Base-by-base conservation (phyloP, 2,329 filamentous ascomycete genomes). In the Diaporthe nobilis region DNA sequence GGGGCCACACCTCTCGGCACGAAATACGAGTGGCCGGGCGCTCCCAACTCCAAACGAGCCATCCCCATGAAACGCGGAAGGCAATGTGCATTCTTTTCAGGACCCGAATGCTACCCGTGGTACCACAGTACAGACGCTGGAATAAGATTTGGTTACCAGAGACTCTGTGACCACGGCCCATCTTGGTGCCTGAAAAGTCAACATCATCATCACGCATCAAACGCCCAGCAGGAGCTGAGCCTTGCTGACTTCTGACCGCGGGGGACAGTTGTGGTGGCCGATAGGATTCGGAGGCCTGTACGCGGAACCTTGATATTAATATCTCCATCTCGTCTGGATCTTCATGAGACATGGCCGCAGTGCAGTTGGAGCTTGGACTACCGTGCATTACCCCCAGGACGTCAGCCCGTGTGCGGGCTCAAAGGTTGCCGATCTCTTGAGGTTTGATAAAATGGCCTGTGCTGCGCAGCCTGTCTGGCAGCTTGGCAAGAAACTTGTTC, bases 31-130 rank as follows among this genome's bases (percentile, higher is more conserved):
- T 68, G 65, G 65, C 15, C 47, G 31, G 34, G 22, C 7, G 22
- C 47, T 53, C 65, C 47, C 65, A 68, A 53, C 65, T 68, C 65
- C 65, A 68, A 53, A 68, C 65, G 65, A 53, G 65, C 47, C 47
- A 39, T 42, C 47, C 34, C 65, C 65, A 42, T 68, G 65, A 68
- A 68, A 68, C 65, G 22, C 65, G 65, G 31, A 39, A 39, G 47
- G 39, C 47, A 47, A 68, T 25, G 47, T 37, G 65, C 15, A 22
- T 15, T 39, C 65, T 28, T 28, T 53, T 53, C 28, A 25, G n/a
- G 34, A n/a, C 22, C 49, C 47, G 47, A 68, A 10, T 68, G 22
- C 47, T 68, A 34, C 47, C 47, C 47, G 65, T 39, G 13, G 65
- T 47, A 28, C 28, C 28, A 28, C 28, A 28, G 28, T 28, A 4